These are phyloP conservation scores for Colletotrichum euphorbiae DNA, from an alignment of 2,329 filamentous ascomycete genomes.

Conservation along the genomic window DNA sequence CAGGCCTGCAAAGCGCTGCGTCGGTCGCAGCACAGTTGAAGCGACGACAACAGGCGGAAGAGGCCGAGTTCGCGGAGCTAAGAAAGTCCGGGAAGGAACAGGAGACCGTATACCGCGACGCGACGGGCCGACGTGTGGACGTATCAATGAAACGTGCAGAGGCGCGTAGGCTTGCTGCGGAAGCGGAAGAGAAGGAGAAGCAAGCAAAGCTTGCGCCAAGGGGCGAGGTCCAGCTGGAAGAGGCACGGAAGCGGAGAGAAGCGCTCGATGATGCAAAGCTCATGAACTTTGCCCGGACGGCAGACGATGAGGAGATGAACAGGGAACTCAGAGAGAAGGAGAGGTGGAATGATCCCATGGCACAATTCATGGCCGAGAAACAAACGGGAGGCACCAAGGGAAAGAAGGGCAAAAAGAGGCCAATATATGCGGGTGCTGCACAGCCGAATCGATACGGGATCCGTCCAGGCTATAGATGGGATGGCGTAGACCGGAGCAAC, in stretches of 20 bases:
- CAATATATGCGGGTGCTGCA: slow-evolving; percentile 81
- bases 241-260: slow-evolving; percentile 73
- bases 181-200: slow-evolving; percentile 77
- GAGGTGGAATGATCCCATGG: slow-evolving; percentile 96
- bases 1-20: slow-evolving; percentile 86
- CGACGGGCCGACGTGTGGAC: slow-evolving; percentile 93
- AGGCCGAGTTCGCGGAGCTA: slow-evolving; percentile 60
- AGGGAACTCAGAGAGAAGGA: slow-evolving; percentile 79
- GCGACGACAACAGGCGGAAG: slow-evolving; percentile 74
- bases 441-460: slow-evolving; percentile 96
- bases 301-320: slow-evolving; percentile 91
- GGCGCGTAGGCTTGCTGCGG: slow-evolving; percentile 72
- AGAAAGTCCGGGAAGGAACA: slow-evolving; percentile 63
- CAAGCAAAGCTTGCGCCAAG: slow-evolving; percentile 77
- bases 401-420: slow-evolving; percentile 58
- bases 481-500: slow-evolving; percentile 93
- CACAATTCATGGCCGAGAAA: slow-evolving; percentile 75
- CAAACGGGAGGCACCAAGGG: slow-evolving; percentile 47
- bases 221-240: slow-evolving; percentile 85
- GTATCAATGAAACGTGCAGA: slow-evolving; percentile 91
- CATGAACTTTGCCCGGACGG: slow-evolving; percentile 81
- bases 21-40: slow-evolving; percentile 78
- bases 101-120: slow-evolving; percentile 95
- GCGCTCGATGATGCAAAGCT: slow-evolving; percentile 83
- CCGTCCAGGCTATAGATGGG: slow-evolving; percentile 91